Evolutionary conservation across 2,329 filamentous ascomycete genomes (phyloP), one percentile per base, ranked within the genome.

Genomic region (Chaetothyriales sp.): DNA sequence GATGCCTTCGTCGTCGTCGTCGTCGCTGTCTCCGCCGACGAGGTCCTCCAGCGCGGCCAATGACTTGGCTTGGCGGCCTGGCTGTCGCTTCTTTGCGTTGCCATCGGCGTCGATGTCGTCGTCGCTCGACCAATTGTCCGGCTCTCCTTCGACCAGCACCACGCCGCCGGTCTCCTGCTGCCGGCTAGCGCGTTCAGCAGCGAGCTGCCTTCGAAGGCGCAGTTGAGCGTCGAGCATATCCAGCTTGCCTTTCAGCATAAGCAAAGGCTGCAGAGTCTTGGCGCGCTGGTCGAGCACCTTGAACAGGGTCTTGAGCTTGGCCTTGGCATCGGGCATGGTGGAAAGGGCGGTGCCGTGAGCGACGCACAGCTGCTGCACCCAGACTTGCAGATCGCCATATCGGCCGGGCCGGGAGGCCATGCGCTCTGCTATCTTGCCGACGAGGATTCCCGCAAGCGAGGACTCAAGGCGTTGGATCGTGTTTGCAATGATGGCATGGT

Each of bases 351-450:
- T 92, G 59, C 92, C 92, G 65, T 98, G 92, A 1, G 86, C 83
- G 33, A 95, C 81, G 51, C 95, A 78, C 1, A 88, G 90, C 87
- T 89, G 95, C 69, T 95, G 89, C 44, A 97, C 85, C 89, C 92
- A 98, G 15, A 85, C 80, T 77, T 95, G 89, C 29, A 98, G 78
- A 64, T 83, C 86, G 49, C 89, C 89, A 13, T 92, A 90, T 51
- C 92, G 81, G 2, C 90, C 92, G 1, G 92, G 92, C 45, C 88
- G 81, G 59, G 85, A 80, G 69, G 95, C 84, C 65, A 98, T 79
- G 54, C 89, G 80, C 60, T 94, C 85, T 7, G 92, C 87, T 49
- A 98, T 78, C 67, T 87, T 89, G 63, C 82, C 81, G 52, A 98
- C 78, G 8, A 98, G 77, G 6, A 73, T 77, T 37, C 82, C 83